phyloP scores from a whole-genome alignment of 352 stramenopile genomes.

The Sclerospora graminicola region DNA sequence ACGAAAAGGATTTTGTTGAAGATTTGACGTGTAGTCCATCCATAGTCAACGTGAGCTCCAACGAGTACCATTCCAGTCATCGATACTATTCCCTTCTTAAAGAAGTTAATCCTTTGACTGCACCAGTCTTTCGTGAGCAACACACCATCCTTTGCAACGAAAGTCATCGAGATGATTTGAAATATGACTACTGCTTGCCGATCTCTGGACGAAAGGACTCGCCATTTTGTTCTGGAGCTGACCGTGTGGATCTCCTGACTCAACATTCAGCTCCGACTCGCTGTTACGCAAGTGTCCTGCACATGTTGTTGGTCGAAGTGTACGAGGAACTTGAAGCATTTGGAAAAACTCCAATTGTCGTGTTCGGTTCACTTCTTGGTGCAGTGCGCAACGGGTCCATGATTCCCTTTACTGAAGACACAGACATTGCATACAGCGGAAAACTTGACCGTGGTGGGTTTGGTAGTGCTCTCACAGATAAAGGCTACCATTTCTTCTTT shows the following conservation, averaged over 20 bases:
- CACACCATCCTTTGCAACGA: slow-evolving; percentile 11
- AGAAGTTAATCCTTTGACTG: background rate
- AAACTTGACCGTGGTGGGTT: slow-evolving; percentile 2
- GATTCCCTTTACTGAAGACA: slow-evolving; percentile 46
- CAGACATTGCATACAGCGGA: slow-evolving; percentile 27
- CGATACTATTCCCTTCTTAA: slow-evolving; percentile 10
- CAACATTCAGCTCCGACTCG: slow-evolving; percentile 6
- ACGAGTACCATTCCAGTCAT: slow-evolving; percentile 9
- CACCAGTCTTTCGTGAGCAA: slow-evolving; percentile 15
- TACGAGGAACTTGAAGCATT: slow-evolving; percentile 28
- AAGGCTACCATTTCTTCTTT: slow-evolving; percentile 46
- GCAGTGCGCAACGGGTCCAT: slow-evolving; percentile 36
- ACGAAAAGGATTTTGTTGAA: background rate
- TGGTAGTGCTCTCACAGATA: slow-evolving; percentile 9
- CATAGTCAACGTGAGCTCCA: slow-evolving; percentile 4
- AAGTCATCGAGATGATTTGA: background rate
- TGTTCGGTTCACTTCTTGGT: slow-evolving; percentile 35
- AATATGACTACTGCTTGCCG: slow-evolving; percentile 29
- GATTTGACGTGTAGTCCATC: slow-evolving; percentile 3
- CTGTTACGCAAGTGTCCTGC: slow-evolving; percentile 39
- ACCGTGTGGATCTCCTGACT: slow-evolving; percentile 38
- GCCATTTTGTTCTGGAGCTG: slow-evolving; percentile 24
- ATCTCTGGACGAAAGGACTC: slow-evolving; percentile 36
- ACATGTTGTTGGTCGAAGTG: slow-evolving; percentile 44
- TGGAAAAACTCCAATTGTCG: slow-evolving; percentile 15